phyloP scores from a whole-genome alignment of 495 filamentous ascomycete species.

The Bryoglossum gracile region DNA sequence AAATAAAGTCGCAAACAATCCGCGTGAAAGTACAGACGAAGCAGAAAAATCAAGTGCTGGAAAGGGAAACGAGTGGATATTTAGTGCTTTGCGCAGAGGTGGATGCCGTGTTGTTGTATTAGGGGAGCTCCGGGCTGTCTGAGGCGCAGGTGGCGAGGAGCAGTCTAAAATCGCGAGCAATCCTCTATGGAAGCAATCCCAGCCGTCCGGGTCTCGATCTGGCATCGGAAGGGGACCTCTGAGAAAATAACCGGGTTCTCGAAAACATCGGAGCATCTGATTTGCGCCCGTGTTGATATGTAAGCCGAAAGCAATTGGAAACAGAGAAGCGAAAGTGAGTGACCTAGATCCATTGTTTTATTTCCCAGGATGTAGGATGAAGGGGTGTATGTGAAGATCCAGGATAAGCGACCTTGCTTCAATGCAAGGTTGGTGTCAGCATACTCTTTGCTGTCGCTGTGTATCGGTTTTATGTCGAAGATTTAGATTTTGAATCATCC shows the following conservation, averaged over 20 bases:
- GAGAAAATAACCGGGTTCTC: neutral
- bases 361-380: too few species aligned
- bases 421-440: neutral
- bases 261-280: neutral
- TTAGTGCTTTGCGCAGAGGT: too few species aligned
- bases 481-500: too few species aligned
- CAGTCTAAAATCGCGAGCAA: neutral
- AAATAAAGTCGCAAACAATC: constrained; percentile 1
- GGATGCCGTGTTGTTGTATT: neutral
- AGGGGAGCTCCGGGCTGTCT: neutral
- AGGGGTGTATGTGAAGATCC: neutral
- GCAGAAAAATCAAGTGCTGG: too few species aligned
- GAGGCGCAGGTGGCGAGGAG: neutral
- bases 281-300: neutral
- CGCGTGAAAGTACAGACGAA: too few species aligned
- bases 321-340: neutral
- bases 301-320: neutral
- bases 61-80: neutral
- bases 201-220: neutral
- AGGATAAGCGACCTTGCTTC: too few species aligned
- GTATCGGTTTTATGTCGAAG: neutral
- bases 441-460: neutral
- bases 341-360: too few species aligned
- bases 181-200: neutral
- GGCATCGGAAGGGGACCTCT: neutral